Base-by-base conservation (phyloP, 1,284 basidiomycete genomes). In the Boletus semigastroideus region DNA sequence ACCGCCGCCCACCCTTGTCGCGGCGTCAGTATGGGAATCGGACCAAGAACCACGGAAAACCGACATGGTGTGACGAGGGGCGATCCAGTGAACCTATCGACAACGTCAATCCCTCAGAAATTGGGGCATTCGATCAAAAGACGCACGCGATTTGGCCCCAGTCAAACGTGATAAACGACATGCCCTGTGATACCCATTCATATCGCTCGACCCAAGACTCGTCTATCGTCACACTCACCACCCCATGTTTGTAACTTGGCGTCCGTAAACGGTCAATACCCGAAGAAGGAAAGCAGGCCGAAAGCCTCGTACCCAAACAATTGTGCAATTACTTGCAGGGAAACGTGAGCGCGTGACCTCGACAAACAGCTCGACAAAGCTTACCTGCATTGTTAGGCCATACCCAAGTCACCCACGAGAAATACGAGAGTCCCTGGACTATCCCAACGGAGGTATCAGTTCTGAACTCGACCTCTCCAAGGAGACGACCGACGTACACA, bases 381-480 rank as follows among this genome's bases (percentile, higher is more conserved):
- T 30, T 40, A 61, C 59, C 59, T 4, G 60, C 57, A 58, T 74
- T 69, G 49, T 73, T 57, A 22, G 78, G 78, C 11, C 64, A 68
- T 55, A 82, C 79, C 80, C 80, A 83, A 58, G 72, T 74, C 43
- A 80, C 72, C 79, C 79, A 82, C 61, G 75, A 77, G 65, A 81
- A 81, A 52, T 68, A 72, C 14, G 72, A 73, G 16, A 80, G 67
- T 5, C 74, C 76, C 39, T 57, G 46, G 64, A 75, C 57, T 61
- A 30, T 34, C 28, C 20, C 17, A 27, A 30, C 9, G 2, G 22
- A 12, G 17, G 3, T 40, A 30, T 25, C 22, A 50, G 27, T 30
- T 22, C 13, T 22, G 41, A 48, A 25, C 13, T 16, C 31, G n/a
- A 31, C n/a, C n/a, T 46, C 20, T 20, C 13, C 39, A 38, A 38